phyloP scores from a whole-genome alignment of 805 yeast genomes.

The Yarrowia sp. region DNA sequence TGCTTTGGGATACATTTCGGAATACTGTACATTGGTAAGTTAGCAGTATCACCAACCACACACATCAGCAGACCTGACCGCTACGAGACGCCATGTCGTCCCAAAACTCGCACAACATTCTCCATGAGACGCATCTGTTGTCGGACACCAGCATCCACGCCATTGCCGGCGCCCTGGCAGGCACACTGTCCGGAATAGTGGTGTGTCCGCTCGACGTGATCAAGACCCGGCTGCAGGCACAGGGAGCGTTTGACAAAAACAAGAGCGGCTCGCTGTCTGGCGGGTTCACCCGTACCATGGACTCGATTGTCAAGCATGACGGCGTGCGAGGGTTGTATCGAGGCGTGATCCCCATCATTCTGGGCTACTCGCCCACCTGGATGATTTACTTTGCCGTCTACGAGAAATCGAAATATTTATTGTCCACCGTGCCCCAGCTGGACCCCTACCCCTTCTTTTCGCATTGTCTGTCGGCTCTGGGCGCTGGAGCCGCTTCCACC shows the following conservation, averaged over 20 bases:
- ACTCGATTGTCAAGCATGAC: conserved; percentile 68
- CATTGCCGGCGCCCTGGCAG: conserved; percentile 89
- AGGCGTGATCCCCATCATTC: conserved; percentile 86
- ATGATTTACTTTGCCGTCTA: conserved; percentile 90
- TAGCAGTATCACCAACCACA: background rate
- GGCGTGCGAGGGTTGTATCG: conserved; percentile 81
- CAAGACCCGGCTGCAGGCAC: conserved; percentile 91
- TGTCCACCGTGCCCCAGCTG: conserved; percentile 38
- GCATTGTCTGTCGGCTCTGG: conserved; percentile 62
- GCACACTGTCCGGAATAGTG: conserved; percentile 79
- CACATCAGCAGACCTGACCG: background rate
- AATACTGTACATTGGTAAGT: too few species aligned
- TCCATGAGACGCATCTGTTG: conserved; percentile 24
- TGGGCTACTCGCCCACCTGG: conserved; percentile 98
- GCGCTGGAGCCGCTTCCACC: conserved; percentile 87
- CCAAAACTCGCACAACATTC: conserved; percentile 27
- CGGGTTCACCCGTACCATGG: conserved; percentile 52
- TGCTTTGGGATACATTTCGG: conserved; percentile 11
- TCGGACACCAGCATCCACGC: conserved; percentile 54
- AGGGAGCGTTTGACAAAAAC: conserved; percentile 46
- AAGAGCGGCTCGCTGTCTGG: conserved; percentile 23
- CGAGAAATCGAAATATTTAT: conserved; percentile 63
- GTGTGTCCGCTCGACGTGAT: conserved; percentile 97
- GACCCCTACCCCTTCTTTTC: conserved; percentile 37
- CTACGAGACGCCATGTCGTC: conserved; percentile 22